These are phyloP conservation scores for Exophiala sp. DNA, from an alignment of 2,329 filamentous ascomycete species.

Conservation along the genomic window DNA sequence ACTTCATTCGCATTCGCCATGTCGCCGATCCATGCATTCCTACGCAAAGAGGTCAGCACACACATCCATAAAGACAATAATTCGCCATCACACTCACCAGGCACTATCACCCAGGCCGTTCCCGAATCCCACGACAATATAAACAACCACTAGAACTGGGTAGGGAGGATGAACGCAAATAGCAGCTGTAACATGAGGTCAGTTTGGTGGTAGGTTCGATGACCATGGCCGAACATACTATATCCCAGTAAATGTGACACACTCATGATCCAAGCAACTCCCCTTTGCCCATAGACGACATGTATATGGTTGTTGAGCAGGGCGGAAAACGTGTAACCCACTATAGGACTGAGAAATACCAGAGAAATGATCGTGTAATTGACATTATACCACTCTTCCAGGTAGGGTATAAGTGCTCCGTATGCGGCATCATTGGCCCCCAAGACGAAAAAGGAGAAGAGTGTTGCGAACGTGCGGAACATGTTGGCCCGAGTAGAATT, in stretches of 20 bases:
- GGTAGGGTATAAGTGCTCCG: conserved; percentile 45
- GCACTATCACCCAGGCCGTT: conserved; percentile 64
- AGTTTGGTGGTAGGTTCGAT: background rate
- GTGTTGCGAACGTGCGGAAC: conserved; percentile 58
- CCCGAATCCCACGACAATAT: conserved; percentile 66
- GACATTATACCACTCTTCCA: conserved; percentile 42
- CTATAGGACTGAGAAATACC: conserved; percentile 47
- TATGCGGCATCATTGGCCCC: conserved; percentile 57
- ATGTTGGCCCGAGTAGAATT: conserved; percentile 59
- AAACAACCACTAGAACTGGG: conserved; percentile 61
- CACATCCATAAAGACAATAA: conserved; percentile 35
- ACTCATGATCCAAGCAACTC: conserved; percentile 64
- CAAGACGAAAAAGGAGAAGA: conserved; percentile 55
- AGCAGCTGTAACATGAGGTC: conserved; percentile 41
- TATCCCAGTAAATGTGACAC: conserved; percentile 63
- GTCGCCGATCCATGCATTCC: conserved; percentile 63
- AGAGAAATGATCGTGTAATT: conserved; percentile 47
- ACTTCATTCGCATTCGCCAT: conserved; percentile 71
- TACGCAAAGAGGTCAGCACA: conserved; percentile 38
- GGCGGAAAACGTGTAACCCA: conserved; percentile 46
- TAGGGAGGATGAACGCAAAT: conserved; percentile 66
- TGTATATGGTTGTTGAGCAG: conserved; percentile 44
- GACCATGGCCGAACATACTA: conserved; percentile 16
- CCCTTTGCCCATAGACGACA: conserved; percentile 59
- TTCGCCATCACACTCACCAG: conserved; percentile 46